Conservation (phyloP, 2,329 filamentous ascomycete genomes). For the Orbilia ellipsospora region DNA sequence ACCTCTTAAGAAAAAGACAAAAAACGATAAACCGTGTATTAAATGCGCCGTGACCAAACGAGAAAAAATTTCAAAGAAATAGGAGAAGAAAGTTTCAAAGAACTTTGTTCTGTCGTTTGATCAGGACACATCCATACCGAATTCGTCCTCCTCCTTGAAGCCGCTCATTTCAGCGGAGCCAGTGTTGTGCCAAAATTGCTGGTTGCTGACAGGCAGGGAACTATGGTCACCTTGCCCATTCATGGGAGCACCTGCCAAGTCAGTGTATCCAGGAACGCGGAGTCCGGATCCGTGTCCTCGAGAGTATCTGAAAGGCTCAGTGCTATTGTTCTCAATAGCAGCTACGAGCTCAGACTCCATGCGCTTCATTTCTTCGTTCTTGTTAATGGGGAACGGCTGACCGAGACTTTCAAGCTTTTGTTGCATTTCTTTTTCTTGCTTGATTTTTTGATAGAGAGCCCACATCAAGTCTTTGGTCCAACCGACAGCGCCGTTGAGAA, state of each 20-base stretch:
- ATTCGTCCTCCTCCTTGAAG: constrained; percentile 96
- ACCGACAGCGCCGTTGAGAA: constrained; percentile 94
- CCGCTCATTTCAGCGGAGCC: constrained; percentile 65
- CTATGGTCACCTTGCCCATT: constrained; percentile 62
- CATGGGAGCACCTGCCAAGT: constrained; percentile 83
- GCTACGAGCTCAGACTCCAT: constrained; percentile 95
- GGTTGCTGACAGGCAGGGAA: constrained; percentile 72
- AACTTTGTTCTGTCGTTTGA: constrained; percentile 65
- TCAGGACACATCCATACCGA: constrained; percentile 76
- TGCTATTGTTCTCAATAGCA: constrained; percentile 78
- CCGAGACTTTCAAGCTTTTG: constrained; percentile 82
- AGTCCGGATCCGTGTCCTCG: constrained; percentile 84
- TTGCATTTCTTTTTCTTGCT: constrained; percentile 71
- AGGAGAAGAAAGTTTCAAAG: constrained; percentile 51
- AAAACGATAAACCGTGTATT: constrained; percentile 52
- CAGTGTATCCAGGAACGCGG: constrained; percentile 91
- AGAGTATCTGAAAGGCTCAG: constrained; percentile 83
- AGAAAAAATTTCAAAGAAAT: constrained; percentile 48
- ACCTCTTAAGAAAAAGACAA: constrained; percentile 19
- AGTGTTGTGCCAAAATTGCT: constrained; percentile 76
- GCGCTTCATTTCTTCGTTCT: constrained; percentile 90
- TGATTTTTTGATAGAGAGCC: constrained; percentile 88
- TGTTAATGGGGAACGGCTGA: constrained; percentile 80
- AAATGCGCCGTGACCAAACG: constrained; percentile 53
- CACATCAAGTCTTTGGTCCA: constrained; percentile 99